A percentile compares a stretch with the other conserved stretches of the same genome.
These are phyloP conservation scores for Vaccinium vitisidaea DNA, from an alignment of 148 eudicot genomes.

Conservation along the genomic window DNA sequence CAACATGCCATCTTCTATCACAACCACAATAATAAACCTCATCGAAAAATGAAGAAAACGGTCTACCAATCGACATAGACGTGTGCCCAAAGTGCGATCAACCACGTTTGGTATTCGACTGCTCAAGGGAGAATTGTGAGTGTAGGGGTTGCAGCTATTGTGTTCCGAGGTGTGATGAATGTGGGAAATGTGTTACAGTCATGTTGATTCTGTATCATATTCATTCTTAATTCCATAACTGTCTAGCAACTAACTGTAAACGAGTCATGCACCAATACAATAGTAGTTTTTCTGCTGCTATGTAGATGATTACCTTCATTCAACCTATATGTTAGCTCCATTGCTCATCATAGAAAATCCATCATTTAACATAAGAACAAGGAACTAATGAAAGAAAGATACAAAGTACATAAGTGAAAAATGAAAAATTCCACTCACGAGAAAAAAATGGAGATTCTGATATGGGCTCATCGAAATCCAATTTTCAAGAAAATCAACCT, in stretches of 20 bases:
- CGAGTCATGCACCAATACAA: not conserved
- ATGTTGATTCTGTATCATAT: not conserved
- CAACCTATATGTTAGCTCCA: not conserved
- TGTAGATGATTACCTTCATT: not conserved
- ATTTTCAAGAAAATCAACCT: not conserved
- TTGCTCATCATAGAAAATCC: not conserved
- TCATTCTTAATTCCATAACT: not conserved
- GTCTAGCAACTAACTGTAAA: not conserved
- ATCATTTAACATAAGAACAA: not conserved
- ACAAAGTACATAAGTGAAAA: not conserved
- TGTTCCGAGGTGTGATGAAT: constrained; percentile 66
- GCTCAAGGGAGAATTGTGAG: constrained; percentile 44
- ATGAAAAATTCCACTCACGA: not conserved
- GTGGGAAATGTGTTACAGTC: constrained; percentile 46
- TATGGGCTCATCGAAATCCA: not conserved
- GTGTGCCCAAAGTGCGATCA: constrained; percentile 63
- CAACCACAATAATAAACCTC: constrained; percentile 7
- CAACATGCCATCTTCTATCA: constrained; percentile 21
- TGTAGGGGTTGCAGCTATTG: constrained; percentile 65
- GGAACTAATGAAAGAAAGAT: not conserved
- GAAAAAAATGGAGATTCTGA: not conserved
- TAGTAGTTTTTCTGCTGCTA: not conserved
- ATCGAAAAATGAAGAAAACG: constrained; percentile 13
- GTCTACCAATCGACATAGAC: constrained; percentile 45
- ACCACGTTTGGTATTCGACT: constrained; percentile 57